Conservation (phyloP, 2,329 filamentous ascomycete species). For the Blastomyces silverae region DNA sequence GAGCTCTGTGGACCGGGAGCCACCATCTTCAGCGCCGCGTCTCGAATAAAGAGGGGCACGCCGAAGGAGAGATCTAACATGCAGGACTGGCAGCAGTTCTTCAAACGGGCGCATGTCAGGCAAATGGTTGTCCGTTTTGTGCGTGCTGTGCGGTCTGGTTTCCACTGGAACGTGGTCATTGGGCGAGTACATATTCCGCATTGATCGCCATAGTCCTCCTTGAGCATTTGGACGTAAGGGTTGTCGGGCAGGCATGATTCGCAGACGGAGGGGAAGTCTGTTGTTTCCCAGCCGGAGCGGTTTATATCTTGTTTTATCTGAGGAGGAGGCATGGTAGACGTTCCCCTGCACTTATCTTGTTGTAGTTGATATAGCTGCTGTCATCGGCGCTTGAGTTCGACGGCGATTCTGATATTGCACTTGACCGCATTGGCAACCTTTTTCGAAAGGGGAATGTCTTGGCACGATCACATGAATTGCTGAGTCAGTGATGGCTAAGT, state of each 20-base stretch:
- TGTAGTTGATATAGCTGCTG: background rate
- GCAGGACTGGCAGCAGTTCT: constrained; percentile 98
- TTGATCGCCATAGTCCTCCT: constrained; percentile 88
- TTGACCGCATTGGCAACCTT: background rate
- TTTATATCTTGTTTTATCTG: constrained; percentile 97
- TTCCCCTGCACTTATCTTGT: constrained; percentile 10
- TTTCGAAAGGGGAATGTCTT: background rate
- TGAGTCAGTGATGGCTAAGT: background rate
- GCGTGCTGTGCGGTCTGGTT: constrained; percentile 79
- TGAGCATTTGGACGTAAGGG: constrained; percentile 97
- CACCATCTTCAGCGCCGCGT: constrained; percentile 96
- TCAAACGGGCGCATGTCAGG: constrained; percentile 89
- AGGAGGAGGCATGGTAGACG: constrained; percentile 52
- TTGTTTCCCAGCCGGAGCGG: constrained; percentile 87
- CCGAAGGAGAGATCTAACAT: constrained; percentile 98
- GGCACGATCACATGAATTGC: constrained; percentile 5
- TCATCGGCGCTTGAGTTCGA: too few species aligned
- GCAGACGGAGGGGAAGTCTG: constrained; percentile 49
- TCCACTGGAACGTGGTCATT: constrained; percentile 94
- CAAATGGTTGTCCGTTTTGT: constrained; percentile 95
- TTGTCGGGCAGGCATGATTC: constrained; percentile 95
- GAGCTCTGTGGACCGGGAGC: constrained; percentile 85
- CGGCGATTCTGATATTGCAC: background rate
- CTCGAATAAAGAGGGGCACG: constrained; percentile 85
- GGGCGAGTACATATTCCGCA: constrained; percentile 87